Evolutionary conservation across 1,284 basidiomycete species (phyloP).

Genomic region (Quambalaria eucalypti): DNA sequence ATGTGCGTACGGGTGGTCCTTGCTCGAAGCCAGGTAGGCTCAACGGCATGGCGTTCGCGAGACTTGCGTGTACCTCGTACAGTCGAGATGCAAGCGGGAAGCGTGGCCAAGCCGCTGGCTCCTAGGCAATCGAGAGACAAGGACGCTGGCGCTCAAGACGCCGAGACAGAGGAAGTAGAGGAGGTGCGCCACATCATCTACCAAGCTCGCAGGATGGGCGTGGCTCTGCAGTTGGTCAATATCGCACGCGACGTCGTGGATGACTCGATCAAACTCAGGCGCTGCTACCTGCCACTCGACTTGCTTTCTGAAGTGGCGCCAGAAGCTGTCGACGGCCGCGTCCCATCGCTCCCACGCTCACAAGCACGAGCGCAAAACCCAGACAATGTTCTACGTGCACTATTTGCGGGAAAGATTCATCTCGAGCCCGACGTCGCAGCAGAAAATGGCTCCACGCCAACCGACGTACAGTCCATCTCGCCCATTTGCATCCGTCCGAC

Average conservation of each 20-base stretch:
- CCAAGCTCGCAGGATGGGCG: slow-evolving; percentile 36
- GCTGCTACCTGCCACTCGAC: slow-evolving; percentile 39
- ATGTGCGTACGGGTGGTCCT: slow-evolving; percentile 37
- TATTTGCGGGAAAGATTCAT: no score
- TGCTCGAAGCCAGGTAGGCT: slow-evolving; percentile 14
- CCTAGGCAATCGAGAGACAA: no score
- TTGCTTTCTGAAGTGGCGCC: no score
- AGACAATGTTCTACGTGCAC: no score
- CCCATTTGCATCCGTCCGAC: no score
- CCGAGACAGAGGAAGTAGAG: background rate
- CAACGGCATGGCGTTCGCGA: no score
- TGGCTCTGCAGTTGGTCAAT: slow-evolving; percentile 37
- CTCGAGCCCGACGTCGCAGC: no score
- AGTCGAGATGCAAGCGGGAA: slow-evolving; percentile 3
- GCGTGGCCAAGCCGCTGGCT: background rate
- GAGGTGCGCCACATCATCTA: slow-evolving; percentile 11
- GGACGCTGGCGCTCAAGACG: background rate
- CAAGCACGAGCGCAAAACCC: no score
- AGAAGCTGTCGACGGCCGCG: no score
- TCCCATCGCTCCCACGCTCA: no score
- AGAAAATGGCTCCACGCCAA: no score
- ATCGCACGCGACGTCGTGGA: slow-evolving; percentile 34
- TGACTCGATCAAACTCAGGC: slow-evolving; percentile 20
- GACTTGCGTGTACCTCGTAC: slow-evolving; percentile 9
- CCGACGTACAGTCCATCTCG: no score